phyloP scores from a whole-genome alignment of 75 land plant species.

The Chamaecyparis obtusa region DNA sequence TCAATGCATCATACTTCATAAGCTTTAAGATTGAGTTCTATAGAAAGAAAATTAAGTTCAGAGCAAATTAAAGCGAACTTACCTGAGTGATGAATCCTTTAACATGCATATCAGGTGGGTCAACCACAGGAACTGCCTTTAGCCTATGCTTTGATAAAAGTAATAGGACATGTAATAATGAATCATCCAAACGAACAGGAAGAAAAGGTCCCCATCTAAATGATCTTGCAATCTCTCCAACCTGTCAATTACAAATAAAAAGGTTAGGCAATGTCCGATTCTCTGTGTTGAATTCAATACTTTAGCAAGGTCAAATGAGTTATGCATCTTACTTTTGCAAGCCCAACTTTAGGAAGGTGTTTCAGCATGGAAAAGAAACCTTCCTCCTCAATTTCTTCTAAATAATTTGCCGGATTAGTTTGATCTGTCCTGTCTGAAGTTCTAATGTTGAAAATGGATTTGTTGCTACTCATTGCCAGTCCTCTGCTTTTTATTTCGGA shows the following conservation, averaged over 20 bases:
- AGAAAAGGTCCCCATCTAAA: slow-evolving; percentile 67
- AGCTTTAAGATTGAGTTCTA: neutral
- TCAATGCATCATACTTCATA: slow-evolving; percentile 7
- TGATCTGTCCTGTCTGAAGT: slow-evolving; percentile 14
- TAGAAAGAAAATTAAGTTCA: neutral
- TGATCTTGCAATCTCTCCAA: slow-evolving; percentile 50
- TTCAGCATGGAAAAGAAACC: slow-evolving; percentile 30
- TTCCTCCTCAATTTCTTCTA: slow-evolving; percentile 7
- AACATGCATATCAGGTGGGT: slow-evolving; percentile 18
- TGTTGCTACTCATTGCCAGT: slow-evolving; percentile 19
- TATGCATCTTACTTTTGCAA: slow-evolving; percentile 23
- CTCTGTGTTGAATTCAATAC: neutral
- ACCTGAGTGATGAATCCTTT: slow-evolving; percentile 71
- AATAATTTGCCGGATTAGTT: slow-evolving; percentile 3
- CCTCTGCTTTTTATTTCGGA: slow-evolving; percentile 17
- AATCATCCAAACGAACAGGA: slow-evolving; percentile 46
- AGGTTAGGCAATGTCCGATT: neutral
- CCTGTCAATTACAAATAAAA: slow-evolving; percentile 22
- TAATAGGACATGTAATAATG: slow-evolving; percentile 56
- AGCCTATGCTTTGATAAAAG: slow-evolving; percentile 60
- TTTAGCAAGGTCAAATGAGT: neutral
- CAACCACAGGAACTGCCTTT: slow-evolving; percentile 62
- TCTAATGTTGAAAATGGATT: slow-evolving; percentile 14
- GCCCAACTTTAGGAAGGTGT: slow-evolving; percentile 21
- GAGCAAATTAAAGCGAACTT: neutral